Conservation (phyloP, 805 yeast genomes). For the Pichia exigua region DNA sequence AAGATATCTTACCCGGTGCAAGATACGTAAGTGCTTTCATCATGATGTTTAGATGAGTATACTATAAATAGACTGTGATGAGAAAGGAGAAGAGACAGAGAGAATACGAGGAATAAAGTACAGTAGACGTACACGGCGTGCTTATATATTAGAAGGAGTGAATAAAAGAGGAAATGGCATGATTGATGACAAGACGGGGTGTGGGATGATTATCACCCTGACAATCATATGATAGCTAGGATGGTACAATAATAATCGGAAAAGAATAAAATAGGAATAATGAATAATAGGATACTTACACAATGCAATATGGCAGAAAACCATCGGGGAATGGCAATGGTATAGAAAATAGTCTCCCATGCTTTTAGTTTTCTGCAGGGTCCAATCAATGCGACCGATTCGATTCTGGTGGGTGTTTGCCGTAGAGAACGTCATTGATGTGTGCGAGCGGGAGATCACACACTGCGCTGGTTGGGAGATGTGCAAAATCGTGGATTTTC, state of each 20-base stretch:
- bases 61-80: slow-evolving; percentile 6
- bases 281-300: no score
- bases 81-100: background rate
- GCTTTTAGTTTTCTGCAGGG: background rate
- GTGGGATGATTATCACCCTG: no score
- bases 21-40: slow-evolving; percentile 43
- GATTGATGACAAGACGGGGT: no score
- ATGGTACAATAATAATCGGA: no score
- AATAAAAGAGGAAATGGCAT: no score
- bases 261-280: no score
- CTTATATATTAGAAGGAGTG: no score
- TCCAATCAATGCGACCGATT: background rate
- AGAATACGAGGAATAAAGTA: background rate
- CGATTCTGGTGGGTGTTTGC: background rate
- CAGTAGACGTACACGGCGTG: no score
- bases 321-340: no score
- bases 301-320: no score
- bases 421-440: slow-evolving; percentile 58
- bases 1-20: slow-evolving; percentile 34
- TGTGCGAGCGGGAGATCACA: slow-evolving; percentile 73
- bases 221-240: no score
- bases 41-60: slow-evolving; percentile 7
- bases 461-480: slow-evolving; percentile 61
- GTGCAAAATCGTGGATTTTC: background rate
- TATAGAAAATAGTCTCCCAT: no score